Percentiles rank a stretch among this genome's conserved stretches.
These are phyloP conservation scores for Pseudocercospora pini-densiflorae DNA, from an alignment of 2,329 filamentous ascomycete species.

Conservation along the genomic window DNA sequence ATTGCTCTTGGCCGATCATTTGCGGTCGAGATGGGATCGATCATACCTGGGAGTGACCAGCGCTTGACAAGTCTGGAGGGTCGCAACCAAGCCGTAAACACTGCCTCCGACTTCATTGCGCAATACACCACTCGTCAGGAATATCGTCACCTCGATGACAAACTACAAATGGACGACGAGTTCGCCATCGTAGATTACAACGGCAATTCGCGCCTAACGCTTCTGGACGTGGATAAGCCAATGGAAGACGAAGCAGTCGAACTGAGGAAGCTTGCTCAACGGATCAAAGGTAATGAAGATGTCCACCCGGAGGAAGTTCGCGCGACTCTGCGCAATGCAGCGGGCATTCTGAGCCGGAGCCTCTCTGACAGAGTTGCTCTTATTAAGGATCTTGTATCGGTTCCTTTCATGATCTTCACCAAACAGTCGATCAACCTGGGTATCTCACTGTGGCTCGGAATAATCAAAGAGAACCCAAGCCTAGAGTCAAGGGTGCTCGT, in stretches of 20 bases:
- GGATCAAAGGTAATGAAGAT: slow-evolving; percentile 69
- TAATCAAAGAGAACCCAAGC: slow-evolving; percentile 92
- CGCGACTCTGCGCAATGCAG: slow-evolving; percentile 81
- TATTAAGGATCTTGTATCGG: slow-evolving; percentile 84
- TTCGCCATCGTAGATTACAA: slow-evolving; percentile 39
- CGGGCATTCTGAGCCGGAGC: slow-evolving; percentile 81
- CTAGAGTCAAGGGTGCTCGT: slow-evolving; percentile 85
- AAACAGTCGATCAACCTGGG: slow-evolving; percentile 96
- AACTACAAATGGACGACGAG: slow-evolving; percentile 30
- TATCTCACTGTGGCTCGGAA: slow-evolving; percentile 92
- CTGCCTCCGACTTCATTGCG: slow-evolving; percentile 92
- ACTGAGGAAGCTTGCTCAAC: slow-evolving; percentile 73
- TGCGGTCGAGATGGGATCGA: slow-evolving; percentile 86
- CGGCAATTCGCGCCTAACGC: slow-evolving; percentile 22
- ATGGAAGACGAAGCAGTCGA: slow-evolving; percentile 55
- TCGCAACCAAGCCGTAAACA: slow-evolving; percentile 73
- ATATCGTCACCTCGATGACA: slow-evolving; percentile 80
- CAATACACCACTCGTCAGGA: slow-evolving; percentile 97
- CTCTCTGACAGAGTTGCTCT: slow-evolving; percentile 76
- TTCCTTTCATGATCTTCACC: slow-evolving; percentile 91
- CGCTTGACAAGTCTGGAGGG: slow-evolving; percentile 78
- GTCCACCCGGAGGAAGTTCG: slow-evolving; percentile 76
- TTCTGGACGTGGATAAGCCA: slow-evolving; percentile 15
- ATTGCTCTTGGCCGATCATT: slow-evolving; percentile 93
- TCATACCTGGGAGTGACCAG: slow-evolving; percentile 85